These are phyloP conservation scores for Mucor sp. DNA, from an alignment of 371 early-diverging fungal genomes.

Conservation along the genomic window DNA sequence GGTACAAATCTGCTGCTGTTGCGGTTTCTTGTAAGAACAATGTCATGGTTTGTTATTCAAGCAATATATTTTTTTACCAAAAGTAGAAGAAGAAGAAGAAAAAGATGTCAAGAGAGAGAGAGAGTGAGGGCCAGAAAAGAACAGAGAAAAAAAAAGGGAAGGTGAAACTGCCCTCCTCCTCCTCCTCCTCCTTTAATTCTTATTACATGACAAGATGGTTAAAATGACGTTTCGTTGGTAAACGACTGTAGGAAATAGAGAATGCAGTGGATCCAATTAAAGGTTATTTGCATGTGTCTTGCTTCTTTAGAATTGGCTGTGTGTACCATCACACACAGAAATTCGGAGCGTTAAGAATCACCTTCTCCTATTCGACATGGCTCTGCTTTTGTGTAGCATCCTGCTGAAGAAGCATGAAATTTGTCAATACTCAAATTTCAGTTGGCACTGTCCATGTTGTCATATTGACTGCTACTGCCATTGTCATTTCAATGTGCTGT, in stretches of 20 bases:
- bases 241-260: not conserved
- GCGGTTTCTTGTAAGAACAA: slow-evolving; percentile 22
- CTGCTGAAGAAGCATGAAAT: too few relatives aligned
- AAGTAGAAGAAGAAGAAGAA: slow-evolving; percentile 1
- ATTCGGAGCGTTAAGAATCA: not conserved
- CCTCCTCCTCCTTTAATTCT: not conserved
- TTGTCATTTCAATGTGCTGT: too few relatives aligned
- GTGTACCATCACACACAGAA: not conserved
- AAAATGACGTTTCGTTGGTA: slow-evolving; percentile 6
- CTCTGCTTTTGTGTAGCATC: too few relatives aligned
- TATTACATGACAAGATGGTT: not conserved
- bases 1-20: slow-evolving; percentile 5
- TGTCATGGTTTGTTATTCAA: slow-evolving; percentile 22
- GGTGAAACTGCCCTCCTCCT: not conserved
- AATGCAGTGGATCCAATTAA: slow-evolving; percentile 1
- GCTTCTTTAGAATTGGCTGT: not conserved
- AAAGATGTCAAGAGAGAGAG: not conserved
- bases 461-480: too few relatives aligned
- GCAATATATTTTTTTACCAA: not conserved
- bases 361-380: not conserved
- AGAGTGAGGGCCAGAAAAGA: not conserved
- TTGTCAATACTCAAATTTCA: too few relatives aligned
- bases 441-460: too few relatives aligned
- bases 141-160: not conserved
- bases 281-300: not conserved